Percentiles rank a stretch among this genome's conserved stretches.
These are phyloP conservation scores for Dalbergia oliveri DNA, from an alignment of 306 rosid genomes.

Conservation along the genomic window DNA sequence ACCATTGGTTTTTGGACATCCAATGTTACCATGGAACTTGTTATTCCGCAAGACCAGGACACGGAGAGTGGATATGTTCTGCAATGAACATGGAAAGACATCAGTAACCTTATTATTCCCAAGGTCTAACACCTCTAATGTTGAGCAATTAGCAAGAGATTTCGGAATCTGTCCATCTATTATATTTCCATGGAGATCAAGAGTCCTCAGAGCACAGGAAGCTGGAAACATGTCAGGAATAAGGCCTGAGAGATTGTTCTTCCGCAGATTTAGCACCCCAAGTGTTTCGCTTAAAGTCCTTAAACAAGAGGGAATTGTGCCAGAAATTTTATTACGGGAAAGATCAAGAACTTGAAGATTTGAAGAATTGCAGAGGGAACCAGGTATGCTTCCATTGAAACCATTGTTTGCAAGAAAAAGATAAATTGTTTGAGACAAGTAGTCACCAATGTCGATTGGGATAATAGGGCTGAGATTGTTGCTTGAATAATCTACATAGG, in stretches of 20 bases:
- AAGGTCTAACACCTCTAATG: slow-evolving; percentile 41
- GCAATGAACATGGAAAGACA: slow-evolving; percentile 48
- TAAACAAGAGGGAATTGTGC: slow-evolving; percentile 47
- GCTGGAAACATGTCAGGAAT: slow-evolving; percentile 25
- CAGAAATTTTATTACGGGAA: slow-evolving; percentile 40
- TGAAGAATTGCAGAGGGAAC: slow-evolving; percentile 40
- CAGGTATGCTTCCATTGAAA: slow-evolving; percentile 39
- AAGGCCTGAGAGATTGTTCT: slow-evolving; percentile 31
- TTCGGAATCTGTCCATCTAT: slow-evolving; percentile 49
- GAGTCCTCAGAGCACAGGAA: slow-evolving; percentile 40
- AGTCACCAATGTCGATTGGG: slow-evolving; percentile 25
- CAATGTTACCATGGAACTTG: slow-evolving; percentile 34
- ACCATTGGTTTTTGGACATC: slow-evolving; percentile 8
- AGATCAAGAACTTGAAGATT: slow-evolving; percentile 48
- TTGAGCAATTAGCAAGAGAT: slow-evolving; percentile 35
- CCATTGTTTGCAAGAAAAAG: slow-evolving; percentile 46
- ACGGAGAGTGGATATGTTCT: slow-evolving; percentile 31
- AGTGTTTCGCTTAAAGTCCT: not conserved
- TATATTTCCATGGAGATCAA: slow-evolving; percentile 39
- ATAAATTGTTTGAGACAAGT: not conserved
- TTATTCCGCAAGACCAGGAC: slow-evolving; percentile 55
- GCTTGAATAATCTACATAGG: slow-evolving; percentile 49
- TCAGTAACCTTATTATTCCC: slow-evolving; percentile 43
- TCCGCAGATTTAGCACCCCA: slow-evolving; percentile 27
- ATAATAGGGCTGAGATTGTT: slow-evolving; percentile 48